These are phyloP conservation scores for Gynandropsis gynandra DNA, from an alignment of 345 rosid species.

Conservation along the genomic window DNA sequence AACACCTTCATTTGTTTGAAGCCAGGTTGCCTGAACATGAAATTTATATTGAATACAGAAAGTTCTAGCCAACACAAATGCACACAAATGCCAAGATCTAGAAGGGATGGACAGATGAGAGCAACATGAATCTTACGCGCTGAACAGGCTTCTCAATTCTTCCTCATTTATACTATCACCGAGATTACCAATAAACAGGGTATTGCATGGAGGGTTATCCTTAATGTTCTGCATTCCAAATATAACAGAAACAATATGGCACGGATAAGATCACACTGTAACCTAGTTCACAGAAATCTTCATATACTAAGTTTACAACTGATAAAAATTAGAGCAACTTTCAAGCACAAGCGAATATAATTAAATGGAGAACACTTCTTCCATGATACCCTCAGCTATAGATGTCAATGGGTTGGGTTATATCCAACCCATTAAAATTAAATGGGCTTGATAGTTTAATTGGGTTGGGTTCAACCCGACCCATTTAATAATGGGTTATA, in stretches of 20 bases:
- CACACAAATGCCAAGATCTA: conserved; percentile 12
- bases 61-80: conserved; percentile 2
- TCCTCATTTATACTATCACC: conserved; percentile 95
- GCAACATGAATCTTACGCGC: conserved; percentile 54
- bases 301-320: neutral
- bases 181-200: conserved; percentile 96
- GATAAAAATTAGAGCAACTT: conserved; percentile 9
- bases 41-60: conserved; percentile 19
- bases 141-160: conserved; percentile 82
- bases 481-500: no score
- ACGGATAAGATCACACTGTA: conserved; percentile 2
- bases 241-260: conserved; percentile 4
- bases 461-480: no score
- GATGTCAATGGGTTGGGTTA: no score
- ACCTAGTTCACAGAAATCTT: neutral
- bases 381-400: no score
- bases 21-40: conserved; percentile 80
- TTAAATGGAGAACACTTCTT: no score
- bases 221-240: conserved; percentile 62
- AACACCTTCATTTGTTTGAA: conserved; percentile 95
- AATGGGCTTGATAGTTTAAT: no score
- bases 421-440: no score
- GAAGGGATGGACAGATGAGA: conserved; percentile 1
- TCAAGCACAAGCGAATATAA: neutral
- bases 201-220: conserved; percentile 97